A percentile compares a stretch with the other conserved stretches of the same genome.
phyloP scores from a whole-genome alignment of 202 grass and related monocot genomes.

The Elaeis oleifera region DNA sequence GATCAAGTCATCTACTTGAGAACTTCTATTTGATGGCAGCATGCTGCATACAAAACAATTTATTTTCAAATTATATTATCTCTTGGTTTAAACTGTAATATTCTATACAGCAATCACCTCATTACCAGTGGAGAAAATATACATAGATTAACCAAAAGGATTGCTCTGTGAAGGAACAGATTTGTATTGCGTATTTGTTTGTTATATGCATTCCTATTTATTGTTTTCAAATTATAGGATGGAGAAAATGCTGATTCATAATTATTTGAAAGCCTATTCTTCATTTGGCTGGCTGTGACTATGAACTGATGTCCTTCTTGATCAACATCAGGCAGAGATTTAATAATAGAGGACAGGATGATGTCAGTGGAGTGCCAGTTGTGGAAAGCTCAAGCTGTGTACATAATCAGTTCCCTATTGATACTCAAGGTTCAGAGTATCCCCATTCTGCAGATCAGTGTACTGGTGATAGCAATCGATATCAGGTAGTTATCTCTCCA shows the following conservation, averaged over 20 bases:
- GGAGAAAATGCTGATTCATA: constrained; percentile 31
- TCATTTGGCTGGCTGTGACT: constrained; percentile 4
- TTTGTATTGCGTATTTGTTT: constrained; percentile 4
- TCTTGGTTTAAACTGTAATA: no score
- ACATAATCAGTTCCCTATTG: constrained; percentile 22
- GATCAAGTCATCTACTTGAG: no score
- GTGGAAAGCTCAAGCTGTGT: constrained; percentile 26
- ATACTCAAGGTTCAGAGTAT: constrained; percentile 27
- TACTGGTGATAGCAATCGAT: constrained; percentile 14
- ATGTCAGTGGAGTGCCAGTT: constrained; percentile 14
- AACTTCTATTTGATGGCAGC: no score
- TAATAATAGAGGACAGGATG: constrained; percentile 13
- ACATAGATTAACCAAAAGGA: no score
- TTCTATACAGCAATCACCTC: no score
- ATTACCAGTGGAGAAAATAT: no score
- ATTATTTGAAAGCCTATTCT: background rate
- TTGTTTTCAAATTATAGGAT: no score
- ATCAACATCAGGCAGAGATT: constrained; percentile 17
- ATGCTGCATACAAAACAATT: no score
- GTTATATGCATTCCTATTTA: constrained; percentile 22
- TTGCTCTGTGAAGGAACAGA: constrained; percentile 20
- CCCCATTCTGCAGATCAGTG: constrained; percentile 16
- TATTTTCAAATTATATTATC: no score
- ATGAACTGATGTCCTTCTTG: background rate
- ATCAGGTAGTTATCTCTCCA: background rate